Evolutionary conservation across 2,329 filamentous ascomycete species (phyloP), one percentile per base, ranked within the genome.

Genomic region (Sporothrix brasiliensis): DNA sequence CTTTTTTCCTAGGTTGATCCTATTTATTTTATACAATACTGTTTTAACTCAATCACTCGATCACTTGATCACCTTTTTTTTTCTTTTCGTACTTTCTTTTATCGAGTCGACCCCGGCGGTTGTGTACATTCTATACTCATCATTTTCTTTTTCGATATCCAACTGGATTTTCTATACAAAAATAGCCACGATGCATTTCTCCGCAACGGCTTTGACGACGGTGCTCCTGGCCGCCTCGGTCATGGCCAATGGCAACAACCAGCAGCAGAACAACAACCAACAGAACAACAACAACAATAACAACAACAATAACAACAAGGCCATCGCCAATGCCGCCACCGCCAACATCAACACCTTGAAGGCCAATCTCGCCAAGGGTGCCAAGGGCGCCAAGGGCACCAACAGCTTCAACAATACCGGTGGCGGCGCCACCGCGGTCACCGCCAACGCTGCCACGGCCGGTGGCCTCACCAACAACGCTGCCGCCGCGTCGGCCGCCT

Each of bases 131-230:
- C 41, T 24, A 13, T 10, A 47, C 53, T 10, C 41, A 30, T 56
- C 16, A 16, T 41, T 11, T 19, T 47, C 54, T 73, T 49, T 27
- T 21, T 21, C 19, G 9, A 21, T n/a, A n/a, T 16, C 5, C 19
- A n/a, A 7, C 49, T 10, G 10, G 14, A n/a, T 10, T n/a, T 21
- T n/a, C 34, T 34, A 34, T 9, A 34, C 34, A 21, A 19, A n/a
- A 50, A 9, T 19, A 16, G 19, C 49, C 68, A 74, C 49, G 50
- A 76, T 76, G 75, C 73, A 73, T 69, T 70, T 76, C 67, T 76
- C 75, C 0, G 69, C 68, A 16, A 44, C 69, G n/a, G 71, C 68
- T 44, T 60, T 76, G 24, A 68, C 73, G 24, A 66, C 71, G 14
- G 60, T 75, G 19, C 50, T 76, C 34, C 71, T 76, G 56, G 66